These are phyloP conservation scores for Teratosphaeria pseudoeucalypti DNA, from an alignment of 2,329 filamentous ascomycete genomes.

Conservation along the genomic window DNA sequence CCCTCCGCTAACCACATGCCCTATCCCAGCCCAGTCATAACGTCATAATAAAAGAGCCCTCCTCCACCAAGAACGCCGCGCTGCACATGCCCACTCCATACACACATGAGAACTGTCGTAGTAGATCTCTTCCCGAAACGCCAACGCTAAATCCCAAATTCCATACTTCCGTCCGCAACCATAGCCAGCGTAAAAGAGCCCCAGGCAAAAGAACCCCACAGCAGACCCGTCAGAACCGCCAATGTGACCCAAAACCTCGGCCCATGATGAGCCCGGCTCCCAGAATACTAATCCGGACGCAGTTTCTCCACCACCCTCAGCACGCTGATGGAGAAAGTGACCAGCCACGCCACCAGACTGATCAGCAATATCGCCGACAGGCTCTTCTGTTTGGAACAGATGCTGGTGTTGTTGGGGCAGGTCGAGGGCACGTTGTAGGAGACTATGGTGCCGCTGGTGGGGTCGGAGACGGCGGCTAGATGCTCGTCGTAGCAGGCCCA, in stretches of 20 bases:
- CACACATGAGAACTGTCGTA: not conserved
- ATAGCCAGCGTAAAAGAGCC: not conserved
- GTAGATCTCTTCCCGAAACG: not conserved
- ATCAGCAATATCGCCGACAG: conserved; percentile 70
- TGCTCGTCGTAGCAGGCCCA: conserved; percentile 37
- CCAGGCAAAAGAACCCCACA: not conserved
- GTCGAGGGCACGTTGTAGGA: conserved; percentile 18
- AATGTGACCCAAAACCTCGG: not conserved
- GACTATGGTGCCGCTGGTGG: conserved; percentile 1
- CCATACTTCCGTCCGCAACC: not conserved
- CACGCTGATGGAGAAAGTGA: conserved; percentile 74
- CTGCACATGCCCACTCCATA: conserved; percentile 42
- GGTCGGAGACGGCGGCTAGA: conserved; percentile 8
- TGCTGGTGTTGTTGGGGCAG: conserved; percentile 28
- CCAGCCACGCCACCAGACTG: conserved; percentile 77
- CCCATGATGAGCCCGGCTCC: not conserved
- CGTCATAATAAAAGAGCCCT: conserved; percentile 15
- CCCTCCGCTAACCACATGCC: conserved; percentile 43
- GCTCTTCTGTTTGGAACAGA: conserved; percentile 57
- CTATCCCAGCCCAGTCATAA: conserved; percentile 21
- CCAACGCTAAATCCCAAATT: not conserved
- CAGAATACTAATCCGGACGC: conserved; percentile 21
- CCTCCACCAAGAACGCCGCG: conserved; percentile 44
- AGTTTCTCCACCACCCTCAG: conserved; percentile 30
- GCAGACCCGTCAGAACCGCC: not conserved